Conservation (phyloP, 306 rosid genomes). For the Lupinus albus region DNA sequence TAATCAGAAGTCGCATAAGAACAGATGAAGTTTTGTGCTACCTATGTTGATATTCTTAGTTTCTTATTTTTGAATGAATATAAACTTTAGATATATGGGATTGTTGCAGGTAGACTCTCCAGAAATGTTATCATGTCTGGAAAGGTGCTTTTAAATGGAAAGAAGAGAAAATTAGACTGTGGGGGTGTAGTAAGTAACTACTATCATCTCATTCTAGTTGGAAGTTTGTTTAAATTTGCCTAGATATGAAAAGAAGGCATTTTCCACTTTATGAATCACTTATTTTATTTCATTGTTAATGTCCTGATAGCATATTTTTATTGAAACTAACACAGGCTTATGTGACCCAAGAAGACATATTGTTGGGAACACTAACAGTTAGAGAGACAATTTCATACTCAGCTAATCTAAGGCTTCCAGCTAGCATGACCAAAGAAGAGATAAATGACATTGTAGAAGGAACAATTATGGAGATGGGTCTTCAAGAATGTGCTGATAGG, state of each 20-base stretch:
- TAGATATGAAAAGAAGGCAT: not conserved
- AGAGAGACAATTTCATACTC: conserved; percentile 84
- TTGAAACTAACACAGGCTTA: conserved; percentile 60
- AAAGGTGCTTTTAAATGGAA: conserved; percentile 75
- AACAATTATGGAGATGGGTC: conserved; percentile 79
- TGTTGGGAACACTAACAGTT: conserved; percentile 84
- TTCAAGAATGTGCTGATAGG: conserved; percentile 75
- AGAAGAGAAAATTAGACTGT: conserved; percentile 62
- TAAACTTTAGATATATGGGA: conserved; percentile 1
- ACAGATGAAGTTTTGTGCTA: not conserved
- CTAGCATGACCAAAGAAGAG: conserved; percentile 60
- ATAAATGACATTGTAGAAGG: conserved; percentile 59
- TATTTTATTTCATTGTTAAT: not conserved
- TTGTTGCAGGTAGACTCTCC: conserved; percentile 72
- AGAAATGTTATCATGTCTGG: conserved; percentile 82
- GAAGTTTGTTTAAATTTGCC: not conserved
- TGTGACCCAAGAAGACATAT: conserved; percentile 85
- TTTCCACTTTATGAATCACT: not conserved
- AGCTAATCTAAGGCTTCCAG: conserved; percentile 80
- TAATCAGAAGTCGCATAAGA: too few species aligned
- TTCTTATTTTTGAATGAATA: conserved; percentile 13
- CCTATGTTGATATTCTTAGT: not conserved
- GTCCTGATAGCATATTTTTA: not conserved
- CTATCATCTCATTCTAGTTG: conserved; percentile 3
- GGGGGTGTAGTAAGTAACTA: conserved; percentile 69